Conservation (phyloP, 2,329 filamentous ascomycete species). For the Pseudogymnoascus sp. region DNA sequence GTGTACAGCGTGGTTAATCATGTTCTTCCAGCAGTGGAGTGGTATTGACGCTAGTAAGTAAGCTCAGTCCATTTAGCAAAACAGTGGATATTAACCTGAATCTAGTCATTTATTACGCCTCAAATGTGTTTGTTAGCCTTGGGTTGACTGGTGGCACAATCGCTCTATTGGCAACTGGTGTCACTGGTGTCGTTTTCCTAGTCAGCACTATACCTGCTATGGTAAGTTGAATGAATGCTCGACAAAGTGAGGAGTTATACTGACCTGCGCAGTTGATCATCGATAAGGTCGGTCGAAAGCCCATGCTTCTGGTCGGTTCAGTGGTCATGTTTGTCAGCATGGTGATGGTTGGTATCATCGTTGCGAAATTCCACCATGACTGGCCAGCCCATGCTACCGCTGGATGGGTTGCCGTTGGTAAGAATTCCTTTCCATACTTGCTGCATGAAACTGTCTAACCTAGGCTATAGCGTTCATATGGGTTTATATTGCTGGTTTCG, state of each 20-base stretch:
- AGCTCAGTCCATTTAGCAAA: background rate
- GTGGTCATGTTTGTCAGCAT: conserved; percentile 33
- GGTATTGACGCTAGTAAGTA: conserved; percentile 32
- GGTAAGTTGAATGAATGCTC: conserved; percentile 15
- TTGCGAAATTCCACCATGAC: conserved; percentile 31
- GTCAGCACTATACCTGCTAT: conserved; percentile 29
- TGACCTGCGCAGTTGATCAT: conserved; percentile 46
- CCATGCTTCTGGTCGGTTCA: conserved; percentile 32
- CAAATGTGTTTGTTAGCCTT: conserved; percentile 56
- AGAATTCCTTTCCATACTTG: background rate
- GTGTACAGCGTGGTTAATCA: conserved; percentile 35
- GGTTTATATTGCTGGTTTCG: conserved; percentile 27
- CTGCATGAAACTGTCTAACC: background rate
- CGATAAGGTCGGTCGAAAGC: conserved; percentile 35
- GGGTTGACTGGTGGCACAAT: conserved; percentile 53
- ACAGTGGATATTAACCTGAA: conserved; percentile 32
- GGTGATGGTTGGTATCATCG: conserved; percentile 35
- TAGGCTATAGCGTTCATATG: conserved; percentile 24
- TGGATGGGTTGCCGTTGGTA: conserved; percentile 33
- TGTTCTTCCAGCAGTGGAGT: conserved; percentile 42
- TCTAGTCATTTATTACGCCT: conserved; percentile 42
- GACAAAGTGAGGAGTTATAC: background rate
- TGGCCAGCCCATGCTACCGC: conserved; percentile 31
- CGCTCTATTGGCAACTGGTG: conserved; percentile 51
- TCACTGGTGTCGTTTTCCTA: conserved; percentile 50